These are phyloP conservation scores for Sphenostylis stenocarpa DNA, from an alignment of 306 rosid species.

Conservation along the genomic window DNA sequence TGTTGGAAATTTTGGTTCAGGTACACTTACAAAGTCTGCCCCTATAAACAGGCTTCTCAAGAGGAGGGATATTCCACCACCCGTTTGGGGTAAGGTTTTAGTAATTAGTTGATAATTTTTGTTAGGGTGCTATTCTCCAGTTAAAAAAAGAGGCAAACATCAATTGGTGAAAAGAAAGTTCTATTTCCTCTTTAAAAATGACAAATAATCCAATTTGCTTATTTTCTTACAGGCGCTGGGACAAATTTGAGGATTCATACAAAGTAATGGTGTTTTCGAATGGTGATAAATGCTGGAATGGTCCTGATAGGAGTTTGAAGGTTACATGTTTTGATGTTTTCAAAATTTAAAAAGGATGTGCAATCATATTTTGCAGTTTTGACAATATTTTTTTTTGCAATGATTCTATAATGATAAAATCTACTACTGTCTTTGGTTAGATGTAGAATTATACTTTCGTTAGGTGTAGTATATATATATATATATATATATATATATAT, in stretches of 20 bases:
- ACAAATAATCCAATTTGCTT: constrained; percentile 12
- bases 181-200: neutral
- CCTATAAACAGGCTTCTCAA: constrained; percentile 93
- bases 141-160: constrained; percentile 22
- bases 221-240: constrained; percentile 70
- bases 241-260: constrained; percentile 89
- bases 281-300: constrained; percentile 98
- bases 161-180: constrained; percentile 1
- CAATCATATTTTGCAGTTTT: constrained; percentile 22
- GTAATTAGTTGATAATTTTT: constrained; percentile 25
- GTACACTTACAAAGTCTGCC: constrained; percentile 95
- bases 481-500: too few species aligned
- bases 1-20: constrained; percentile 52
- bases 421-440: neutral
- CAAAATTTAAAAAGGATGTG: neutral
- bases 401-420: constrained; percentile 3
- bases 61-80: constrained; percentile 84
- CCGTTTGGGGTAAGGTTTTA: constrained; percentile 80
- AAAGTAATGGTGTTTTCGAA: constrained; percentile 75
- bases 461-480: constrained; percentile 1
- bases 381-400: neutral
- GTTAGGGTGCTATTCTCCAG: constrained; percentile 7
- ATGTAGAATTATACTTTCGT: neutral
- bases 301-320: constrained; percentile 98
- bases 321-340: constrained; percentile 41